Evolutionary conservation across 2,329 filamentous ascomycete genomes (phyloP), one percentile per base, ranked within the genome.

Genomic region (Paramyrothecium sp.): DNA sequence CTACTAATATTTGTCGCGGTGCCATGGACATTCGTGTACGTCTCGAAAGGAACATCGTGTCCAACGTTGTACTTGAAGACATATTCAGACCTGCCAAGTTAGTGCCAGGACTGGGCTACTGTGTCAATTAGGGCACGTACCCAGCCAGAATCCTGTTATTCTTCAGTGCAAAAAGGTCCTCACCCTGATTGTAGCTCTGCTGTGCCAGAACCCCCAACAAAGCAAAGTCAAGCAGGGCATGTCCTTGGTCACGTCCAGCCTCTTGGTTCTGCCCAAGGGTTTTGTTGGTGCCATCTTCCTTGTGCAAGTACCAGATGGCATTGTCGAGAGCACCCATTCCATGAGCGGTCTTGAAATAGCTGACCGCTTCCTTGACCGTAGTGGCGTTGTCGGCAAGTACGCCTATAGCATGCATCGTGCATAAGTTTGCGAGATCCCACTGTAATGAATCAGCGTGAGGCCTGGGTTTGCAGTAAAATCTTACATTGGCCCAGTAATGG

Each of bases 381-480:
- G 75, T 77, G 26, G 58, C 47, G 54, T 80, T 78, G 38, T 80
- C 76, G 2, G 69, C 68, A 8, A 77, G 67, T 1, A 80, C 69
- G 0, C 76, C 77, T 56, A 78, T 77, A 1, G 77, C 71, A 19
- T 74, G 63, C 26, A 75, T 65, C 1, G 72, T 70, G 3, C 73
- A 73, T 26, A 80, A 67, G 44, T 79, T 79, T 61, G 71, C 75
- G 4, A 78, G 62, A 56, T 80, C 78, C 77, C 78, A 80, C 48
- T 56, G 17, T 20, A 17, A 10, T 41, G 34, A n/a, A n/a, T n/a
- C n/a, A 41, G n/a, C 34, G n/a, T 11, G n/a, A 41, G 34, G n/a
- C 11, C 34, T 41, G n/a, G 34, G 34, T 41, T 41, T 11, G 34
- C 11, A 46, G 41, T 46, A n/a, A 4, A 46, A 7, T 4, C 41